Percentiles rank a stretch among this genome's conserved stretches.
phyloP scores from a whole-genome alignment of 1,284 basidiomycete species.

The Cryptococcus deneoformans region DNA sequence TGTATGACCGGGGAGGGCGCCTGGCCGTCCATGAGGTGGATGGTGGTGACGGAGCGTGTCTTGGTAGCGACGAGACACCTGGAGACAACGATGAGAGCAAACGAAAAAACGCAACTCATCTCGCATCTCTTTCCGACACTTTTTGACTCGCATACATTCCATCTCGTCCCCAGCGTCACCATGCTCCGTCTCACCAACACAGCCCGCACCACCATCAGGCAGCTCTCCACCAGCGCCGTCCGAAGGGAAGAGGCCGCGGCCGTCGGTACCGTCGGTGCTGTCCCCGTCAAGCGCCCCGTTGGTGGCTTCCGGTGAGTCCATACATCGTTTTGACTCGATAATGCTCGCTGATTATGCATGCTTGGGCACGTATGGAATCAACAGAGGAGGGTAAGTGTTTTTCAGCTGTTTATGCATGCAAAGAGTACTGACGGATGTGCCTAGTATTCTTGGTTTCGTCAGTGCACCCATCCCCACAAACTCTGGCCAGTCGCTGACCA shows the following conservation, averaged over 20 bases:
- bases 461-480: slow-evolving; percentile 12
- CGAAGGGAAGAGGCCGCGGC: slow-evolving; percentile 53
- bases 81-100: not conserved
- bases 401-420: not conserved
- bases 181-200: slow-evolving; percentile 6
- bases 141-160: not conserved
- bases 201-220: slow-evolving; percentile 24
- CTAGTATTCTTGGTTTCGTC: slow-evolving; percentile 80
- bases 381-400: slow-evolving; percentile 19
- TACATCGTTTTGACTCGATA: not conserved
- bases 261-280: slow-evolving; percentile 45
- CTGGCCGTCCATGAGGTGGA: not conserved
- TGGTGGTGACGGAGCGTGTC: not conserved
- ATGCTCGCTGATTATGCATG: not conserved
- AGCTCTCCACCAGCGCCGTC: slow-evolving; percentile 49
- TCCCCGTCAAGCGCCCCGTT: slow-evolving; percentile 64
- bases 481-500: not conserved
- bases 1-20: not conserved
- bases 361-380: not conserved
- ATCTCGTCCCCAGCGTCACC: not conserved
- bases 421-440: slow-evolving; percentile 2
- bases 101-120: not conserved
- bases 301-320: slow-evolving; percentile 63
- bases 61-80: not conserved
- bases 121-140: not conserved